Evolutionary conservation across 2,329 filamentous ascomycete genomes (phyloP), one percentile per base, ranked within the genome.

Genomic region (Xylaria sp.): DNA sequence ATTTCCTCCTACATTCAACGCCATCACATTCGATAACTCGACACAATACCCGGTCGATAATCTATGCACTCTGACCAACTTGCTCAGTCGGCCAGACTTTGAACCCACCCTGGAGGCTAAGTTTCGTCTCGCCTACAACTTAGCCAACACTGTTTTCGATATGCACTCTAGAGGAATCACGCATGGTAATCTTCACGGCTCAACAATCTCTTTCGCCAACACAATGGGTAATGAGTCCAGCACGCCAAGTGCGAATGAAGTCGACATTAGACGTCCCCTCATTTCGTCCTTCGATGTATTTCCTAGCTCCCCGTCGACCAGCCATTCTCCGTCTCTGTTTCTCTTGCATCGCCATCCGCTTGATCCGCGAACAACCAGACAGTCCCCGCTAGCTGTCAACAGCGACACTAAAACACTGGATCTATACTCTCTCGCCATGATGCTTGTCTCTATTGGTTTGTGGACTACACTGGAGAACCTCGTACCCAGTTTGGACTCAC

Each of bases 281-380:
- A 82, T 94, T 52, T 91, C 91, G 0, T 91, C 91, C 0, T 94
- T 93, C 73, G 92, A 94, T 72, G 80, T 94, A 2, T 95, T 94
- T 76, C 89, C 82, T 2, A 82, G 84, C n/a, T 79, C 80, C 7
- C 76, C 81, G 1, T 82, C 81, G 18, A 78, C 79, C 9, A 77
- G 78, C 15, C 72, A 75, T 20, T 72, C 75, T 0, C 68, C 77
- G 1, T 75, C 75, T 3, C 69, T 76, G 3, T 80, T 81, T 41
- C 80, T 81, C 1, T 78, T 91, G 15, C 90, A 91, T 78, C 87
- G 88, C n/a, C 91, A 94, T 76, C 89, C 90, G 0, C 83, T 91
- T 2, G 88, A 90, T 74, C 87, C 88, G 4, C 82, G 85, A 13
- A 84, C 82, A 3, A 85, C 84, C 0, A 77, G 82, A 3, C 79